Percentiles rank a stretch among this genome's conserved stretches.
Evolutionary conservation across 768 basidiomycete species (phyloP).

Genomic region (Austroboletus festivus): DNA sequence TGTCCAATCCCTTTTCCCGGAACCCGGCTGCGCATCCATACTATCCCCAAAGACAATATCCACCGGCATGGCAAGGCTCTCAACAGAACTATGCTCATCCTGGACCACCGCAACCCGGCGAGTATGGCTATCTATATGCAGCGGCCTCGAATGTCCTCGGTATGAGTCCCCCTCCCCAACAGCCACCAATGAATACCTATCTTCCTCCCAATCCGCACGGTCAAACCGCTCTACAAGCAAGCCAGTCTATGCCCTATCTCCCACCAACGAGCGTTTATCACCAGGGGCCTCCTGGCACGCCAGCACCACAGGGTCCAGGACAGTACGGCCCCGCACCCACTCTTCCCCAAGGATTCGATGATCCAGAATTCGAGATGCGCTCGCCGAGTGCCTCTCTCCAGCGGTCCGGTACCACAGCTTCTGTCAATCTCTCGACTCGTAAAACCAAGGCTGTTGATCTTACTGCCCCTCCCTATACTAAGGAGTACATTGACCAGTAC

Average conservation of each 20-base stretch:
- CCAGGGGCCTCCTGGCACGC: conserved; percentile 17
- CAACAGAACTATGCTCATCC: conserved; percentile 16
- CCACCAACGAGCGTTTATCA: conserved; percentile 28
- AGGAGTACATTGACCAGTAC: conserved; percentile 97
- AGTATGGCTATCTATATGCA: conserved; percentile 61
- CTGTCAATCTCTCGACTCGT: conserved; percentile 53
- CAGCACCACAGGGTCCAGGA: conserved; percentile 13
- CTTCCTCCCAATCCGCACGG: conserved; percentile 21
- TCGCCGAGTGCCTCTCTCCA: conserved; percentile 41
- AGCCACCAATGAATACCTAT: conserved; percentile 19
- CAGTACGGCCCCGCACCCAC: conserved; percentile 24
- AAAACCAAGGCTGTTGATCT: conserved; percentile 83
- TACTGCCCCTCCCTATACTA: conserved; percentile 83
- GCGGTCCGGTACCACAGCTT: conserved; percentile 56
- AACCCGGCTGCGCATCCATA: conserved; percentile 20
- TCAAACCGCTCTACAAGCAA: conserved; percentile 24
- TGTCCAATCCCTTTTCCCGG: conserved; percentile 16
- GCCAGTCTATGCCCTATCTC: conserved; percentile 33
- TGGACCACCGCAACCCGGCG: conserved; percentile 32
- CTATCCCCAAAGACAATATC: conserved; percentile 20
- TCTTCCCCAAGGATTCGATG: conserved; percentile 32
- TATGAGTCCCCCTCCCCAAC: conserved; percentile 55
- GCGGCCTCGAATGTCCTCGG: conserved; percentile 82
- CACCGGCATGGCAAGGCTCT: conserved; percentile 29
- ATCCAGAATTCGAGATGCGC: conserved; percentile 56